Conservation (phyloP, 2,329 filamentous ascomycete species). For the Verticillium klebahnii region DNA sequence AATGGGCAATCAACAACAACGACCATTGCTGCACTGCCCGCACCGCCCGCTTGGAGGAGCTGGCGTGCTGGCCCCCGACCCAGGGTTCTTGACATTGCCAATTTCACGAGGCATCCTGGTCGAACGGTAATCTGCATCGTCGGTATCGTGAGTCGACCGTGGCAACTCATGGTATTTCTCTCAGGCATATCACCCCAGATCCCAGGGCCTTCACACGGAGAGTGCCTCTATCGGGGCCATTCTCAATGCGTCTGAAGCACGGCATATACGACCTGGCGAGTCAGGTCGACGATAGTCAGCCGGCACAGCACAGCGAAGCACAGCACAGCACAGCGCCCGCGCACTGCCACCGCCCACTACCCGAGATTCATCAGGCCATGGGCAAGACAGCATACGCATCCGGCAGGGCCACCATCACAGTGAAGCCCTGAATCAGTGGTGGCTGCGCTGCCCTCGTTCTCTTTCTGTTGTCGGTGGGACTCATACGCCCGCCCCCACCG, state of each 20-base stretch:
- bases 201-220: neutral
- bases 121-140: too few relatives aligned
- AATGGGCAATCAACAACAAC: neutral
- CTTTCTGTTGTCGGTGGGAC: neutral
- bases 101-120: neutral
- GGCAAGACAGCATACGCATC: neutral
- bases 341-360: neutral
- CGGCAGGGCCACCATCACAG: neutral
- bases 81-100: neutral
- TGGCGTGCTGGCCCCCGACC: neutral
- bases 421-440: neutral
- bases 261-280: neutral
- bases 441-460: neutral
- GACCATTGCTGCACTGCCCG: neutral
- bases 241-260: neutral
- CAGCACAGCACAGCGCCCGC: neutral
- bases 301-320: neutral
- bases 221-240: neutral
- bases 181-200: neutral
- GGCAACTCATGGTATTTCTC: neutral
- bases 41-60: neutral
- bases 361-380: neutral
- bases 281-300: neutral
- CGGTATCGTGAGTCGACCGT: neutral
- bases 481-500: neutral